These are phyloP conservation scores for Aspergillus biplanus DNA, from an alignment of 495 filamentous ascomycete genomes.

Conservation along the genomic window DNA sequence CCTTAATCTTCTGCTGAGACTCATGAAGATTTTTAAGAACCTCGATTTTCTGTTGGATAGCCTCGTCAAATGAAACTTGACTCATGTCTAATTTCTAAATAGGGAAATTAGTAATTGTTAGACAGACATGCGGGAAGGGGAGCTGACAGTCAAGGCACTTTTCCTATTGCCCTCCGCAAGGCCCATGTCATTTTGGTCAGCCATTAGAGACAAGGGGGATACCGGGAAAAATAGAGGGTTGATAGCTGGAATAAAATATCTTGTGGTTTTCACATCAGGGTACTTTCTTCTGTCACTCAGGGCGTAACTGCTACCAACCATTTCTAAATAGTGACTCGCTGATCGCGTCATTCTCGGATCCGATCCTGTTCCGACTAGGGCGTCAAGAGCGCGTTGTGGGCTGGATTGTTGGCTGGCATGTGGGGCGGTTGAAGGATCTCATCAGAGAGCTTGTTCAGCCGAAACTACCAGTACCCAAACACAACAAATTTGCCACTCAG, in stretches of 20 bases:
- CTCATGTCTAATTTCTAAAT: neutral
- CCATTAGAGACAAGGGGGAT: neutral
- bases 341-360: neutral
- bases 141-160: neutral
- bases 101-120: neutral
- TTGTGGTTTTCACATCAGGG: neutral
- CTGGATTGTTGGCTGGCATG: too few relatives aligned
- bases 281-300: neutral
- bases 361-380: neutral
- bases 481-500: too few relatives aligned
- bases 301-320: neutral
- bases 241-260: neutral
- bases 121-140: neutral
- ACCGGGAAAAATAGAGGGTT: neutral
- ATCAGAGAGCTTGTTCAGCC: too few relatives aligned
- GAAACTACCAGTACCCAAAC: too few relatives aligned
- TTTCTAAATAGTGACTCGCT: neutral
- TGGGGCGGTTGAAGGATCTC: too few relatives aligned
- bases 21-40: constrained; percentile 7
- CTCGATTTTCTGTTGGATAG: constrained; percentile 4
- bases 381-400: neutral
- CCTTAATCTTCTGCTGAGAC: neutral
- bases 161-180: neutral
- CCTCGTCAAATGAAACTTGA: neutral
- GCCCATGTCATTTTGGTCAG: neutral